Conservation (phyloP, 1,284 basidiomycete genomes). For the Ceratobasidium papillatum region DNA sequence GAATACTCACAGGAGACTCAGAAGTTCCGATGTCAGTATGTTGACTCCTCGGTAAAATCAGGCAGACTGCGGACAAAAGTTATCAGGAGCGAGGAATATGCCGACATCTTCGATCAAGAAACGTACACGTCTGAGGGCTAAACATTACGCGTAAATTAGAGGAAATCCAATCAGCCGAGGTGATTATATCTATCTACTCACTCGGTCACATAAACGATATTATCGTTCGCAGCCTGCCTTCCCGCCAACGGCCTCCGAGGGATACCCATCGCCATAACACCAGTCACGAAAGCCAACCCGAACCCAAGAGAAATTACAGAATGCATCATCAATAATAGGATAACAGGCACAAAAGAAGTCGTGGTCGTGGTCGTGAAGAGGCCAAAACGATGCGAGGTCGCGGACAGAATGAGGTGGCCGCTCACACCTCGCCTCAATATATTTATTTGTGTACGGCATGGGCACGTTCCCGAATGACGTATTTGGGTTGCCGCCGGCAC, state of each 20-base stretch:
- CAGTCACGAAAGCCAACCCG: background rate
- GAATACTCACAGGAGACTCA: conserved; percentile 36
- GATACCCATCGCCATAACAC: background rate
- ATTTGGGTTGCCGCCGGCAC: background rate
- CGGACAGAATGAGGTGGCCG: background rate
- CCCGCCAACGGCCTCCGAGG: background rate
- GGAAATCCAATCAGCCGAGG: background rate
- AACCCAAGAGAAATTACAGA: background rate
- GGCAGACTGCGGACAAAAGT: background rate
- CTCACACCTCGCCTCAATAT: background rate
- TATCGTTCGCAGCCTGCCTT: conserved; percentile 25
- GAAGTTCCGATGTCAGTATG: conserved; percentile 43
- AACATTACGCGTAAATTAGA: background rate
- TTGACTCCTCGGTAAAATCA: conserved; percentile 40
- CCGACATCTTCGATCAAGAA: background rate
- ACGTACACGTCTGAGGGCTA: conserved; percentile 32
- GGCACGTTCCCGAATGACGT: conserved; percentile 21
- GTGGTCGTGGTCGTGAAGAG: background rate
- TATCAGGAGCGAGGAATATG: background rate
- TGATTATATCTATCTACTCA: background rate
- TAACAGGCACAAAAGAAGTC: background rate
- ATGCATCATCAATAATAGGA: background rate
- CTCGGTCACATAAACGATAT: conserved; percentile 37
- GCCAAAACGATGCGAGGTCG: background rate
- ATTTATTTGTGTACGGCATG: background rate